A percentile compares a stretch with the other conserved stretches of the same genome.
These are phyloP conservation scores for Nematocida sp. DNA, from an alignment of 371 early-diverging fungal genomes.

Conservation along the genomic window DNA sequence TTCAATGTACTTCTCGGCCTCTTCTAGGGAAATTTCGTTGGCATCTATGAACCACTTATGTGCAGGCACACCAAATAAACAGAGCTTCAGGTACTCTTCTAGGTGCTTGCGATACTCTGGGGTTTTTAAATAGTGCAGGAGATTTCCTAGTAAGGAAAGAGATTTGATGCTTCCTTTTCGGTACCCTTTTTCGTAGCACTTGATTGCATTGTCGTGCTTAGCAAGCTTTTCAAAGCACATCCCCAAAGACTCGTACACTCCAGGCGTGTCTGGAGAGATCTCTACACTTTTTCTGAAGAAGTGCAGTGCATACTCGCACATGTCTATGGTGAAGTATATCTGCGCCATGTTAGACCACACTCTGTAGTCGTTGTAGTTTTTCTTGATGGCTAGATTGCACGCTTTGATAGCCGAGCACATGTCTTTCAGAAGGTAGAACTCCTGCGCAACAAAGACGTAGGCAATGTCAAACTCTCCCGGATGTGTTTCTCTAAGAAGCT, in stretches of 20 bases:
- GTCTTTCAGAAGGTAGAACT: slow-evolving; percentile 80
- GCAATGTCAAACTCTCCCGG: slow-evolving; percentile 69
- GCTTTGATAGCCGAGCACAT: slow-evolving; percentile 77
- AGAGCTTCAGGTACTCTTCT: not conserved
- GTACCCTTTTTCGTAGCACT: slow-evolving; percentile 51
- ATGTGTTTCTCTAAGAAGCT: slow-evolving; percentile 71
- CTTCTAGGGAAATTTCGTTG: not conserved
- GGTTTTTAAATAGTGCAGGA: slow-evolving; percentile 1
- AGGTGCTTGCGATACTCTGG: slow-evolving; percentile 8
- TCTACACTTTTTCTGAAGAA: slow-evolving; percentile 74
- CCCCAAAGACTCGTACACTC: slow-evolving; percentile 54
- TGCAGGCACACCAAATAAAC: no score
- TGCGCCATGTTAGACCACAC: slow-evolving; percentile 86
- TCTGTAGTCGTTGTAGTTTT: slow-evolving; percentile 74
- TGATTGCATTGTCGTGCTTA: slow-evolving; percentile 47
- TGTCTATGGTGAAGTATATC: slow-evolving; percentile 74
- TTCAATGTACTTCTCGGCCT: slow-evolving; percentile 6
- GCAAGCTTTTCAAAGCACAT: slow-evolving; percentile 41
- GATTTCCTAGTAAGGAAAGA: slow-evolving; percentile 30
- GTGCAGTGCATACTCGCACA: slow-evolving; percentile 73
- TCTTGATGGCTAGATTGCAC: slow-evolving; percentile 74
- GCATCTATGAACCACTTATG: no score
- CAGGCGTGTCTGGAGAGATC: slow-evolving; percentile 64
- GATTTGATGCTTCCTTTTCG: slow-evolving; percentile 20
- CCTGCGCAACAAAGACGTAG: slow-evolving; percentile 86